These are phyloP conservation scores for Zygnema circumcarinatum DNA, from an alignment of 139 green algal species.

Conservation along the genomic window DNA sequence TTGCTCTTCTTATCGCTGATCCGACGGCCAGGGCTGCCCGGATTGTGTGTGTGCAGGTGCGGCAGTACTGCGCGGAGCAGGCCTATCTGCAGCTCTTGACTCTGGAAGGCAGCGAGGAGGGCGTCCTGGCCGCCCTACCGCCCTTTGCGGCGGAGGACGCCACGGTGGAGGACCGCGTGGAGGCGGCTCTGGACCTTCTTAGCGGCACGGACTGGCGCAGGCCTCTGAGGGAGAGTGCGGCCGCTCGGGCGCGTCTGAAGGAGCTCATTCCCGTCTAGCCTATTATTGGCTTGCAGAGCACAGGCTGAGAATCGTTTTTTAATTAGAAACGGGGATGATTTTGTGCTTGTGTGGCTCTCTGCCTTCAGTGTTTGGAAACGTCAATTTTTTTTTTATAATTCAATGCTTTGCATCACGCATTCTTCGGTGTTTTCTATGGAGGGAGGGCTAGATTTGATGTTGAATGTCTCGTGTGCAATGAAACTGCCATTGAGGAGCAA, in stretches of 20 bases:
- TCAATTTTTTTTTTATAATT: too few species aligned
- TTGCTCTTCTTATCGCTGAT: too few species aligned
- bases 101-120: not conserved
- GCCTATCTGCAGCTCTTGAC: slow-evolving; percentile 33
- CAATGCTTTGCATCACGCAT: too few species aligned
- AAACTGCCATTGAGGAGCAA: too few species aligned
- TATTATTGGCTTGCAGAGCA: not conserved
- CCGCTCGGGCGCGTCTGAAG: not conserved
- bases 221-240: not conserved
- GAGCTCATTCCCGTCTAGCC: not conserved
- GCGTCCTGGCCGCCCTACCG: not conserved
- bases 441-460: too few species aligned
- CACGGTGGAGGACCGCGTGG: not conserved
- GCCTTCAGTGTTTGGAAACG: too few species aligned
- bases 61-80: slow-evolving; percentile 23
- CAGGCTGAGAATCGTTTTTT: not conserved
- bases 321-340: too few species aligned
- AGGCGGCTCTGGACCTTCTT: not conserved
- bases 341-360: too few species aligned
- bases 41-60: slow-evolving; percentile 14
- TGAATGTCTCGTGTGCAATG: too few species aligned
- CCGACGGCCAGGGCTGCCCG: too few species aligned
- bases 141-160: not conserved
- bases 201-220: not conserved
- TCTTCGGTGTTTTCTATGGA: too few species aligned